Evolutionary conservation across 1,284 basidiomycete species (phyloP).

Genomic region (Malassezia caprae): DNA sequence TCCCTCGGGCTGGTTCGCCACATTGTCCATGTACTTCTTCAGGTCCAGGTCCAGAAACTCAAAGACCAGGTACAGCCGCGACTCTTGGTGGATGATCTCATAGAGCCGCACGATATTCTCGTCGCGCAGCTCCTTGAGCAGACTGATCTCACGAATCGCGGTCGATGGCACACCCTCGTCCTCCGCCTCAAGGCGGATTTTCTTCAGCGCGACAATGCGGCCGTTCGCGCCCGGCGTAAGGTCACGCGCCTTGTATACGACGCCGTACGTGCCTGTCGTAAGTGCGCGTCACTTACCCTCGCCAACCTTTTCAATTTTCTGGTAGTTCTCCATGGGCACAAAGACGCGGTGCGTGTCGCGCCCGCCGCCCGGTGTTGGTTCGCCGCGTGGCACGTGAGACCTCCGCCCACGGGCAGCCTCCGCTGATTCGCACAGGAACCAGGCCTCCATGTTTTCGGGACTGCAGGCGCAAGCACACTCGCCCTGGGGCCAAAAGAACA

Average conservation of each 20-base stretch:
- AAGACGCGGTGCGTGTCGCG: constrained; percentile 1
- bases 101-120: constrained; percentile 84
- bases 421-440: not conserved
- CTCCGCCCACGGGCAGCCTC: not conserved
- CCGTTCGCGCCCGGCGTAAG: constrained; percentile 60
- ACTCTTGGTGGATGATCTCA: constrained; percentile 93
- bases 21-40: constrained; percentile 85
- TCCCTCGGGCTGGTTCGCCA: constrained; percentile 52
- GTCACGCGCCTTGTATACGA: constrained; percentile 63
- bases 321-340: constrained; percentile 51
- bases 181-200: constrained; percentile 94
- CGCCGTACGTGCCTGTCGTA: constrained; percentile 81
- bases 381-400: not conserved
- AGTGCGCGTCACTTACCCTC: constrained; percentile 24
- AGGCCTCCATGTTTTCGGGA: constrained; percentile 12
- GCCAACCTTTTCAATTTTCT: constrained; percentile 66
- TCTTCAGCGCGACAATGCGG: constrained; percentile 57
- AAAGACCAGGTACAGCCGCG: constrained; percentile 92
- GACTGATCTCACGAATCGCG: constrained; percentile 90
- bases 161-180: constrained; percentile 96
- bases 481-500: constrained; percentile 8
- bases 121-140: constrained; percentile 90
- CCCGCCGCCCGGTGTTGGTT: constrained; percentile 5
- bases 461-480: constrained; percentile 4
- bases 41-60: constrained; percentile 90